Conservation (phyloP, 106 monocot genomes). For the Cymbidium sinense region DNA sequence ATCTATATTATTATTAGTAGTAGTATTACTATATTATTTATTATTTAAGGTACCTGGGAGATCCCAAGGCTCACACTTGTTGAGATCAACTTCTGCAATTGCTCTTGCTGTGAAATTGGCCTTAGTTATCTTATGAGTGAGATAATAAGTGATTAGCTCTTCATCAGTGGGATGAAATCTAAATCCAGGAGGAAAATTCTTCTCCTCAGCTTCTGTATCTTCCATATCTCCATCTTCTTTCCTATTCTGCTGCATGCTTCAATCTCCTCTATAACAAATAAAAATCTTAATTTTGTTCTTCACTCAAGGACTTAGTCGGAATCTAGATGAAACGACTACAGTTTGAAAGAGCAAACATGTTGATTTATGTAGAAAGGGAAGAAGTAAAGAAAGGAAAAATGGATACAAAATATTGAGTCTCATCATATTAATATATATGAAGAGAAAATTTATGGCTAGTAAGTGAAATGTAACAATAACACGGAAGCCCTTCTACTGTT, state of each 20-base stretch:
- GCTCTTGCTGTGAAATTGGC: constrained; percentile 36
- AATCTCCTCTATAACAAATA: background rate
- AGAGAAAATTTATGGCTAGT: background rate
- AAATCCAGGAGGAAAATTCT: constrained; percentile 47
- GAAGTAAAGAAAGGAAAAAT: background rate
- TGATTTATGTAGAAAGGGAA: too few species aligned
- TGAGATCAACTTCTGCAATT: constrained; percentile 58
- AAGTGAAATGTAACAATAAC: too few species aligned
- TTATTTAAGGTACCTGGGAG: constrained; percentile 33
- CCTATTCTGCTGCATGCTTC: background rate
- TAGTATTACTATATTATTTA: background rate
- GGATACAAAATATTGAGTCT: background rate
- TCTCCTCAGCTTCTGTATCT: constrained; percentile 15
- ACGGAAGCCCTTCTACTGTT: background rate
- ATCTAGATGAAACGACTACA: too few species aligned
- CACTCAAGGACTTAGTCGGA: too few species aligned
- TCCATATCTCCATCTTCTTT: constrained; percentile 6
- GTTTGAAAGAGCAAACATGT: too few species aligned
- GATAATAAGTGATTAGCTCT: constrained; percentile 53
- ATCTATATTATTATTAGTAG: background rate
- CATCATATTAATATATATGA: background rate
- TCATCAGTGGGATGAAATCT: constrained; percentile 66
- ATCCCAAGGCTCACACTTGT: constrained; percentile 75
- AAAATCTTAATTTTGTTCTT: too few species aligned
- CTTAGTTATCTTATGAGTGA: constrained; percentile 33